Conservation (phyloP, 2,329 filamentous ascomycete species). For the Sporothrix luriei region DNA sequence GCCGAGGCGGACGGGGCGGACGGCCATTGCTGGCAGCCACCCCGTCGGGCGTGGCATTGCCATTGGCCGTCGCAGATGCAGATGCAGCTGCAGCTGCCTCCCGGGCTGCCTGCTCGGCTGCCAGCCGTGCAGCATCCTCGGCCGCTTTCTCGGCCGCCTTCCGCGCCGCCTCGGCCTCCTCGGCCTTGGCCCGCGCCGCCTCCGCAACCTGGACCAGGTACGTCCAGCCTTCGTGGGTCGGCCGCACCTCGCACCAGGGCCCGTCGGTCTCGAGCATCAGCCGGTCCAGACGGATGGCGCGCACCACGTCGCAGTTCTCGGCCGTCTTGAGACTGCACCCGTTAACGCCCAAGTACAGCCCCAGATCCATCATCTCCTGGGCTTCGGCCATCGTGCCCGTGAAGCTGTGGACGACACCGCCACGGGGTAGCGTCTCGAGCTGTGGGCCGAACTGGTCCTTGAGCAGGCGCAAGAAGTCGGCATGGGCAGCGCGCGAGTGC, state of each 20-base stretch:
- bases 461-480: conserved; percentile 78
- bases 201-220: conserved; percentile 52
- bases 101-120: conserved; percentile 35
- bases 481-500: conserved; percentile 84
- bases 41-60: neutral
- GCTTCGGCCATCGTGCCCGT: conserved; percentile 87
- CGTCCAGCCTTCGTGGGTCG: conserved; percentile 81
- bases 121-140: conserved; percentile 26
- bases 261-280: conserved; percentile 97
- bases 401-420: conserved; percentile 91
- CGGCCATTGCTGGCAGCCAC: conserved; percentile 6
- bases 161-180: conserved; percentile 31
- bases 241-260: conserved; percentile 94
- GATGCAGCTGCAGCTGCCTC: conserved; percentile 16
- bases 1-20: conserved; percentile 33
- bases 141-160: conserved; percentile 32
- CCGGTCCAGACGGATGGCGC: conserved; percentile 72
- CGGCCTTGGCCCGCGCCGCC: conserved; percentile 38
- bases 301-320: conserved; percentile 85
- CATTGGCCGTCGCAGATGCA: neutral
- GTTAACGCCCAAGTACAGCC: conserved; percentile 91
- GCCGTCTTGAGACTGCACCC: conserved; percentile 94
- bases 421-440: conserved; percentile 65
- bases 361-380: conserved; percentile 70
- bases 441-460: conserved; percentile 58